Evolutionary conservation across 2,329 filamentous ascomycete species (phyloP).

Genomic region (Penicillium nordicum): DNA sequence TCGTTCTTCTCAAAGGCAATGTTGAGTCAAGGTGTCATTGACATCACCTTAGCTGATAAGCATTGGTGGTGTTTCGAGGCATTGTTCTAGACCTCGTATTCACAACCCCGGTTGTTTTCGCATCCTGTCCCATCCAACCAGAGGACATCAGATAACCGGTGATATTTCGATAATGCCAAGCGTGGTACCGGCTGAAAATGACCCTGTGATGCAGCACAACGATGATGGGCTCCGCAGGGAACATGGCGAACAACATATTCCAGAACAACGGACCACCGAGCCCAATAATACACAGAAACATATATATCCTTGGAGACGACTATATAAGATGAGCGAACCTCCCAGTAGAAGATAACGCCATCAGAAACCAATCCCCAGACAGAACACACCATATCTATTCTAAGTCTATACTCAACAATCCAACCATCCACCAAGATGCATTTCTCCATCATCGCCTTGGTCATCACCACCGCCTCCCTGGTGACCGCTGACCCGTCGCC

Average conservation of each 20-base stretch:
- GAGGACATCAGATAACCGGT: not conserved
- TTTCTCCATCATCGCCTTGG: conserved; percentile 24
- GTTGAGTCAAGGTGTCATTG: conserved; percentile 9
- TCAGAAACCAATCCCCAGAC: not conserved
- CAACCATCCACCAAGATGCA: conserved; percentile 30
- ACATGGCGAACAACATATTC: not conserved
- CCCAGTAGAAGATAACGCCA: conserved; percentile 1
- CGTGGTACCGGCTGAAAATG: not conserved
- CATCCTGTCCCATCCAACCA: conserved; percentile 1
- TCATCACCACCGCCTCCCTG: conserved; percentile 26
- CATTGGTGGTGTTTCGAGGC: conserved; percentile 17
- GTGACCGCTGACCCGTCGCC: conserved; percentile 17
- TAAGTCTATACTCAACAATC: not conserved
- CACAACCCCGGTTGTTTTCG: not conserved
- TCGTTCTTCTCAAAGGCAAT: not conserved
- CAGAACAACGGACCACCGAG: not conserved
- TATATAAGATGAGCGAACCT: conserved; percentile 4
- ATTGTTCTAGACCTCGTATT: conserved; percentile 30
- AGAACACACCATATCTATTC: not conserved
- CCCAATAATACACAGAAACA: not conserved
- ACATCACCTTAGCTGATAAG: not conserved
- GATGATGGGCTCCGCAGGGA: not conserved
- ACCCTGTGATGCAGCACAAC: not conserved
- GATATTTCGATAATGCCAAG: not conserved
- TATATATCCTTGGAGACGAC: not conserved